phyloP scores from a whole-genome alignment of 75 land plant species.

The Selaginella moellendorffii region DNA sequence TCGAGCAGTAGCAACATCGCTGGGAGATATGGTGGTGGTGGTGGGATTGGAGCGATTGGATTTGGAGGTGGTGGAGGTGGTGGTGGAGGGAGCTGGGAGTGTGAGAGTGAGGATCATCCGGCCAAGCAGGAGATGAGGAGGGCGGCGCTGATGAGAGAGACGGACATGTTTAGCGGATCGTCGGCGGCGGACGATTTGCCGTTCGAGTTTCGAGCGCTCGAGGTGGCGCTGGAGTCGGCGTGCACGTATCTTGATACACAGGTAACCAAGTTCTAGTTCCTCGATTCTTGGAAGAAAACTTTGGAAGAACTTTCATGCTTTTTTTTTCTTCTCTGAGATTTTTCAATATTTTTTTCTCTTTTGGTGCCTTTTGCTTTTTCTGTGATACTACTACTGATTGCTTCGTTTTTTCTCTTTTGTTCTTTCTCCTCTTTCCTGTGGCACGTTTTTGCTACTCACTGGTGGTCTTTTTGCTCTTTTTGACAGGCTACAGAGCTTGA shows the following conservation, averaged over 20 bases:
- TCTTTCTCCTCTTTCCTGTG: neutral
- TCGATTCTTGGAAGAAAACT: too few relatives aligned
- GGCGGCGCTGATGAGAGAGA: constrained; percentile 9
- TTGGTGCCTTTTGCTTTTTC: neutral
- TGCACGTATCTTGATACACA: constrained; percentile 50
- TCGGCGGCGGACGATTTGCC: constrained; percentile 11
- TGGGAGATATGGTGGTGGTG: neutral
- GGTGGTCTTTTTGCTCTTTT: too few relatives aligned
- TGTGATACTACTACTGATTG: neutral
- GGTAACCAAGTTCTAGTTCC: constrained; percentile 22
- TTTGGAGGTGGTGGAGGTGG: too few relatives aligned
- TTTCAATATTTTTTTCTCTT: neutral
- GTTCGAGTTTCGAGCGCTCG: constrained; percentile 1
- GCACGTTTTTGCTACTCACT: too few relatives aligned
- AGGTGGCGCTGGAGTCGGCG: neutral
- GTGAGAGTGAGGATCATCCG: too few relatives aligned
- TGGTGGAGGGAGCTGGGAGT: too few relatives aligned
- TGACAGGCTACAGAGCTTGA: constrained; percentile 25
- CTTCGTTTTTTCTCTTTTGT: neutral
- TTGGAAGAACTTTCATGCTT: too few relatives aligned
- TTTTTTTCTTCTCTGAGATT: too few relatives aligned
- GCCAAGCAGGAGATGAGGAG: constrained; percentile 6
- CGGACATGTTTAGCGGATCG: constrained; percentile 10
- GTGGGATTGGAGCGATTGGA: neutral
- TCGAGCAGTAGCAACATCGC: neutral